Conservation (phyloP, 495 filamentous ascomycete genomes). For the Opeltia flavorubescens region DNA sequence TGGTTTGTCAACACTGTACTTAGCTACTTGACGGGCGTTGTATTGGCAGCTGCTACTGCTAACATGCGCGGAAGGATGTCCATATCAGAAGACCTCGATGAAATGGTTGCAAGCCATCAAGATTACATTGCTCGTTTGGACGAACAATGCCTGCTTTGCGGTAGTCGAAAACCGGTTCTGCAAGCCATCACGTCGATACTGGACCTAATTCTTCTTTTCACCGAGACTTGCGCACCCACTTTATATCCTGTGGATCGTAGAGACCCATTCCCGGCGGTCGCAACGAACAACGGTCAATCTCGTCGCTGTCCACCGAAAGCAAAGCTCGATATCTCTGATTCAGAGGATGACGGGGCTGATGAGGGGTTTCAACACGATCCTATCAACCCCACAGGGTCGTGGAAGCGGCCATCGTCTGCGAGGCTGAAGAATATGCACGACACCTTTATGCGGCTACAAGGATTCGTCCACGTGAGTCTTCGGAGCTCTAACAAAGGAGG, state of each 20-base stretch:
- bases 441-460: conserved; percentile 25
- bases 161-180: conserved; percentile 47
- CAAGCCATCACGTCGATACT: conserved; percentile 52
- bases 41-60: conserved; percentile 43
- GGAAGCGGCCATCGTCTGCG: background rate
- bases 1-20: conserved; percentile 68
- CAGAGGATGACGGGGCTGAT: background rate
- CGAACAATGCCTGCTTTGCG: conserved; percentile 51
- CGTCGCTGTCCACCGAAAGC: background rate
- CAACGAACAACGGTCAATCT: no score
- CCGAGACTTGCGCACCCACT: conserved; percentile 22
- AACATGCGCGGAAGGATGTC: conserved; percentile 39
- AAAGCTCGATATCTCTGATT: background rate
- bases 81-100: conserved; percentile 59
- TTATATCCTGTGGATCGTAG: no score
- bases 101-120: conserved; percentile 60
- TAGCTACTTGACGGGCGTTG: conserved; percentile 58
- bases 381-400: background rate
- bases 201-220: conserved; percentile 38
- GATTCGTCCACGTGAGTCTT: conserved; percentile 30
- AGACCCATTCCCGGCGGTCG: no score
- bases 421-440: conserved; percentile 23
- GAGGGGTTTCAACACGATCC: no score
- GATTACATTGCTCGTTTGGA: conserved; percentile 45
- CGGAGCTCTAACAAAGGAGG: conserved; percentile 5